Percentiles rank a stretch among this genome's conserved stretches.
These are phyloP conservation scores for Diplodia corticola DNA, from an alignment of 2,329 filamentous ascomycete genomes.

Conservation along the genomic window DNA sequence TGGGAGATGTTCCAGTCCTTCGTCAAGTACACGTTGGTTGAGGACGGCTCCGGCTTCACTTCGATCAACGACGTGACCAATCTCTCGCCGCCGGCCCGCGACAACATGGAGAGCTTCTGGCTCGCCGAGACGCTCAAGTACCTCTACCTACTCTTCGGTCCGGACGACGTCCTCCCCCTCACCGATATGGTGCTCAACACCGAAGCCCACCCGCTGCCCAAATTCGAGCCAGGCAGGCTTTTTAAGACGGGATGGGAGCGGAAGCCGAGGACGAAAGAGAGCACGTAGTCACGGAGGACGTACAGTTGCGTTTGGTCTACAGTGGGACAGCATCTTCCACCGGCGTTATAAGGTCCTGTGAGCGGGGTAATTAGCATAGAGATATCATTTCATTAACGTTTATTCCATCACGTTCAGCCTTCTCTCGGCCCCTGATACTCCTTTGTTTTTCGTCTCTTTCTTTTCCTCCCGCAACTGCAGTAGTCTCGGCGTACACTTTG, in stretches of 20 bases:
- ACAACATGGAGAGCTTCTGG: slow-evolving; percentile 99
- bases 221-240: slow-evolving; percentile 74
- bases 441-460: neutral
- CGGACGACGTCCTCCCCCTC: slow-evolving; percentile 77
- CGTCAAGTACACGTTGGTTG: slow-evolving; percentile 77
- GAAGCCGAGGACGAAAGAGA: slow-evolving; percentile 53
- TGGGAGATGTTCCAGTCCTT: slow-evolving; percentile 99
- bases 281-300: neutral
- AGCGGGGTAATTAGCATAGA: slow-evolving; percentile 4
- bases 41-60: slow-evolving; percentile 77
- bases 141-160: slow-evolving; percentile 91
- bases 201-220: slow-evolving; percentile 86
- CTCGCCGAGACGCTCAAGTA: slow-evolving; percentile 97
- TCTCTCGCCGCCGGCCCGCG: slow-evolving; percentile 67
- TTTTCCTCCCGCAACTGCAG: neutral
- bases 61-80: slow-evolving; percentile 73
- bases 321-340: slow-evolving; percentile 4
- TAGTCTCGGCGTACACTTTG: neutral
- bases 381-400: slow-evolving; percentile 3
- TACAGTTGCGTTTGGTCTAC: neutral
- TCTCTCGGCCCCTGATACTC: neutral
- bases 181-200: slow-evolving; percentile 93
- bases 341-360: neutral
- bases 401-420: neutral
- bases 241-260: slow-evolving; percentile 82